Evolutionary conservation across 495 filamentous ascomycete species (phyloP).

Genomic region (Filosporella fistucella): DNA sequence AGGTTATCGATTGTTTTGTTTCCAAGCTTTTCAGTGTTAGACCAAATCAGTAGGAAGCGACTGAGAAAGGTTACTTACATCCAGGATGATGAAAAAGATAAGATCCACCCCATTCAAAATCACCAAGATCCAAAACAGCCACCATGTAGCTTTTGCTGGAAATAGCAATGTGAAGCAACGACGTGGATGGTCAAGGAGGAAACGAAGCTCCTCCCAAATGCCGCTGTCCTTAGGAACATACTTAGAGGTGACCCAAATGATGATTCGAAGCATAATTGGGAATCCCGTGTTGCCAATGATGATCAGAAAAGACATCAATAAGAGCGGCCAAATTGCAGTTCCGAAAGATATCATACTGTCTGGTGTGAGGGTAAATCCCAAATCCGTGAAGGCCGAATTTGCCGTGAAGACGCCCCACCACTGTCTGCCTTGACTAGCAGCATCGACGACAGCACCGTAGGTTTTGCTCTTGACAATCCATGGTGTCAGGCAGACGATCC

Average conservation of each 20-base stretch:
- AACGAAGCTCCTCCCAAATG: constrained; percentile 82
- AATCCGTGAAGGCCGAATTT: constrained; percentile 82
- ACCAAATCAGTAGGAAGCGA: neutral
- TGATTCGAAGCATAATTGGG: constrained; percentile 84
- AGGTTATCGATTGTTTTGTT: constrained; percentile 55
- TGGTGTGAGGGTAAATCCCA: constrained; percentile 82
- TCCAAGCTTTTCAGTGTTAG: constrained; percentile 51
- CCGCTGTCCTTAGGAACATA: constrained; percentile 53
- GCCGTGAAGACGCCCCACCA: constrained; percentile 95
- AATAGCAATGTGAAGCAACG: constrained; percentile 94
- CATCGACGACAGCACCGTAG: constrained; percentile 57
- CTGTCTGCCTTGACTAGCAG: constrained; percentile 54
- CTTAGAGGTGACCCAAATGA: constrained; percentile 73
- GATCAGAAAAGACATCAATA: constrained; percentile 76
- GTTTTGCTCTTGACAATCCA: constrained; percentile 66
- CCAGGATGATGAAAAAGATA: constrained; percentile 84
- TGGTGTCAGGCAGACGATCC: constrained; percentile 62
- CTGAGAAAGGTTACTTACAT: constrained; percentile 49
- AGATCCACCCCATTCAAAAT: constrained; percentile 77
- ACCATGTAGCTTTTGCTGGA: constrained; percentile 88
- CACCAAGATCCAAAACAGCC: constrained; percentile 85
- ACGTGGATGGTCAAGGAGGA: constrained; percentile 89
- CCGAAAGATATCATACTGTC: constrained; percentile 91
- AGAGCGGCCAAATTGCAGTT: constrained; percentile 64
- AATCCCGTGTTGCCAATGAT: constrained; percentile 93